A percentile compares a stretch with the other conserved stretches of the same genome.
phyloP scores from a whole-genome alignment of 1,284 basidiomycete species.

The Stygiomarasmius scandens region DNA sequence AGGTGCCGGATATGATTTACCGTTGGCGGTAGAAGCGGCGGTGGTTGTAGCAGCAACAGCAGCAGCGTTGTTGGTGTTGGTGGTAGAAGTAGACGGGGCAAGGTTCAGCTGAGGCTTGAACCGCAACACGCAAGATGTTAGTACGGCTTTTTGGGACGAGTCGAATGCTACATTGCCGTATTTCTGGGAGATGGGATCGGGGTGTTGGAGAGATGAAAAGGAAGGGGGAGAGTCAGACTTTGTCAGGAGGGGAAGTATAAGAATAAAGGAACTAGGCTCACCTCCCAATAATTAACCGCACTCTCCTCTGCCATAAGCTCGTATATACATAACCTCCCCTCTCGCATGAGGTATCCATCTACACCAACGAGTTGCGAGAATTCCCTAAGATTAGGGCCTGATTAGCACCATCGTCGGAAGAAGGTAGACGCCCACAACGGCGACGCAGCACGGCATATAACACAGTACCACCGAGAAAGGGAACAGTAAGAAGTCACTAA shows the following conservation, averaged over 20 bases:
- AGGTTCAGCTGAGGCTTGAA: constrained; percentile 64
- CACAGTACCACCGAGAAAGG: no score
- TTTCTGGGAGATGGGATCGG: constrained; percentile 53
- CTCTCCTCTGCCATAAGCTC: constrained; percentile 97
- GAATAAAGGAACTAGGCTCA: constrained; percentile 30
- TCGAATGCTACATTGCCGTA: constrained; percentile 96
- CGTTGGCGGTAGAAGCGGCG: not conserved
- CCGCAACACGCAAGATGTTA: constrained; percentile 90
- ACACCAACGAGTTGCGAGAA: constrained; percentile 88
- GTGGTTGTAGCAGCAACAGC: not conserved
- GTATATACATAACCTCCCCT: constrained; percentile 94
- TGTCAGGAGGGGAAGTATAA: no score
- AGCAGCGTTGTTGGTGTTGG: not conserved
- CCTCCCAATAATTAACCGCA: constrained; percentile 98
- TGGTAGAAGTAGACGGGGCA: not conserved
- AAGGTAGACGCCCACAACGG: no score
- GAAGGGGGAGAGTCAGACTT: no score
- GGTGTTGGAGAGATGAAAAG: no score
- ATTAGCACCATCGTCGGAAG: no score
- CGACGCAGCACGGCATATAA: no score
- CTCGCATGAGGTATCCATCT: constrained; percentile 79
- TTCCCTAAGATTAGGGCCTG: constrained; percentile 67
- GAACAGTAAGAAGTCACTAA: no score
- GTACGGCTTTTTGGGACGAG: constrained; percentile 83
- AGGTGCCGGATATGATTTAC: not conserved